These are phyloP conservation scores for Petunia secreta DNA, from an alignment of 257 asterid genomes.

Conservation along the genomic window DNA sequence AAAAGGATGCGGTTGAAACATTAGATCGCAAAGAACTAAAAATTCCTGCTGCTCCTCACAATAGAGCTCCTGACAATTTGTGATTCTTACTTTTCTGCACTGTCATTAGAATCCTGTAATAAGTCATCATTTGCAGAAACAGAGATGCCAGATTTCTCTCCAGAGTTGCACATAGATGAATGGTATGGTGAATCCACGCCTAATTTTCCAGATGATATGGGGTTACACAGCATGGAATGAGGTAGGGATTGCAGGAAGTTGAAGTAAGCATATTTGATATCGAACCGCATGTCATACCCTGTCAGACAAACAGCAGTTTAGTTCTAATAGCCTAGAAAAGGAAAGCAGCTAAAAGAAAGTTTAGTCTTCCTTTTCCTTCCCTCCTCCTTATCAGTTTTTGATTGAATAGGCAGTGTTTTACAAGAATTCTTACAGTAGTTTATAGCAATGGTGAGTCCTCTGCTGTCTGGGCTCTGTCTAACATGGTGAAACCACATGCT, in stretches of 20 bases:
- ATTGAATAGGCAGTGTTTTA: conserved; percentile 12
- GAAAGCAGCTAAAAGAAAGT: background rate
- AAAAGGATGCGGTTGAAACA: background rate
- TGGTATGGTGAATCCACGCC: conserved; percentile 28
- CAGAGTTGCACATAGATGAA: conserved; percentile 23
- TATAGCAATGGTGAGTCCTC: conserved; percentile 76
- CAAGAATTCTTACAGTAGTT: conserved; percentile 63
- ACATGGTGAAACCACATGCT: conserved; percentile 99
- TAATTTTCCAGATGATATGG: conserved; percentile 17
- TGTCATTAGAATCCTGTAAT: background rate
- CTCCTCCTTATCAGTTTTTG: background rate
- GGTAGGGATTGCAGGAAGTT: conserved; percentile 75
- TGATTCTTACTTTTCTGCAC: conserved; percentile 21
- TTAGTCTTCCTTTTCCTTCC: background rate
- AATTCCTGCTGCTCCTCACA: background rate
- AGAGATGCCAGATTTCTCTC: conserved; percentile 33
- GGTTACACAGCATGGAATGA: conserved; percentile 37
- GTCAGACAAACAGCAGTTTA: conserved; percentile 34
- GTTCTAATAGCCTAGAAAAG: conserved; percentile 2
- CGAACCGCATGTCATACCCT: conserved; percentile 98
- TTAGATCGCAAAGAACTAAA: background rate
- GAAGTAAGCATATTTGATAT: conserved; percentile 89
- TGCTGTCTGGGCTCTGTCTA: conserved; percentile 64
- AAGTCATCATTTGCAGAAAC: conserved; percentile 22
- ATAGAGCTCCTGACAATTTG: background rate